These are phyloP conservation scores for Fraxinus dipetala DNA, from an alignment of 305 asterid genomes.

Conservation along the genomic window DNA sequence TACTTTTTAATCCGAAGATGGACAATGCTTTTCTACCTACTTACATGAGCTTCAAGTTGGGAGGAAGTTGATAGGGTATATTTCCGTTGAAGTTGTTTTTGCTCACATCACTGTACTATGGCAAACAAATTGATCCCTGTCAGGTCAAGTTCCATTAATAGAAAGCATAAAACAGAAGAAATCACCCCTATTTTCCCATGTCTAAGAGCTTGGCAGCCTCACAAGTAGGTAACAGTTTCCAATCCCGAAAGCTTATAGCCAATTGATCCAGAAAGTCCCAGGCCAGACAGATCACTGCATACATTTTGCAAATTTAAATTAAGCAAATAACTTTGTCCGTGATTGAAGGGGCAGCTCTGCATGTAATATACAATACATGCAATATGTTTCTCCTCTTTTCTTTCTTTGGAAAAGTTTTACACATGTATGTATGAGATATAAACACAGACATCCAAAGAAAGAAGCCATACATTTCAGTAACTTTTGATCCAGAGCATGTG, in stretches of 20 bases:
- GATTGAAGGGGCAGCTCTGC: neutral
- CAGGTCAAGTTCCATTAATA: constrained; percentile 24
- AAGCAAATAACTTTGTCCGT: neutral
- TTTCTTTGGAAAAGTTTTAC: neutral
- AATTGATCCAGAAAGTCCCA: constrained; percentile 43
- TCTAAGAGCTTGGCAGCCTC: constrained; percentile 35
- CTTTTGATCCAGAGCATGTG: constrained; percentile 41
- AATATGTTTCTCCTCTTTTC: neutral
- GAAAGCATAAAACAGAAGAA: constrained; percentile 10
- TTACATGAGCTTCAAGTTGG: constrained; percentile 40
- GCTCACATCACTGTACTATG: constrained; percentile 62
- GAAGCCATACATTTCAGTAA: constrained; percentile 42
- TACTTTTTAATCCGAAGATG: neutral
- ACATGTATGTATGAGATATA: neutral
- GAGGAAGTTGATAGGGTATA: constrained; percentile 58
- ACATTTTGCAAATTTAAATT: neutral
- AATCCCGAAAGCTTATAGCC: constrained; percentile 49
- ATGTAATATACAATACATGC: neutral
- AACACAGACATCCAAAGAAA: neutral
- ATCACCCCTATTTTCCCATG: neutral
- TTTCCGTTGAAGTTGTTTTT: constrained; percentile 50
- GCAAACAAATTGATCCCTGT: constrained; percentile 32
- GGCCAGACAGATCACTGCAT: constrained; percentile 42
- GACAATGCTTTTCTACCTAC: constrained; percentile 20
- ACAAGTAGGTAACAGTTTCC: constrained; percentile 50